phyloP scores from a whole-genome alignment of 306 rosid genomes.

The Quercus aquifolioides region DNA sequence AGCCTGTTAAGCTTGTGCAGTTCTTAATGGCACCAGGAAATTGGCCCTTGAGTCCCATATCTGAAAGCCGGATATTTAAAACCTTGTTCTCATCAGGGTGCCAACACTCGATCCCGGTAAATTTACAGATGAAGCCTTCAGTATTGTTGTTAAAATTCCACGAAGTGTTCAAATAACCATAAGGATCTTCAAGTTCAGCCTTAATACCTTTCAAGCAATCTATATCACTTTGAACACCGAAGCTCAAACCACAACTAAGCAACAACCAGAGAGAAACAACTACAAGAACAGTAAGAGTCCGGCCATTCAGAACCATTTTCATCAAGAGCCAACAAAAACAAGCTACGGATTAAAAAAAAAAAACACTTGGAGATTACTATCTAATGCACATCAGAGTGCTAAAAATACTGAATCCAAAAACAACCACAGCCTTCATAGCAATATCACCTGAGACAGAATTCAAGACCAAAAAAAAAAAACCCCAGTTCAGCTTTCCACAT shows the following conservation, averaged over 20 bases:
- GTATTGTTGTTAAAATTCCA: slow-evolving; percentile 64
- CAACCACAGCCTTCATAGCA: background rate
- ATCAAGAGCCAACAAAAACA: background rate
- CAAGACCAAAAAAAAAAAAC: background rate
- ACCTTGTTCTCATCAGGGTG: slow-evolving; percentile 82
- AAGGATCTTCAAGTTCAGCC: slow-evolving; percentile 47
- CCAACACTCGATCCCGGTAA: slow-evolving; percentile 84
- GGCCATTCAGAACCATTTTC: slow-evolving; percentile 35
- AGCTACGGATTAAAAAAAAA: background rate
- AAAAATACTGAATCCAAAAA: slow-evolving; percentile 8
- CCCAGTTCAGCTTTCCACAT: slow-evolving; percentile 5
- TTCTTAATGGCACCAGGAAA: slow-evolving; percentile 51
- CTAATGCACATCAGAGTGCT: background rate
- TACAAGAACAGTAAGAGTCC: slow-evolving; percentile 20
- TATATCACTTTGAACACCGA: slow-evolving; percentile 53
- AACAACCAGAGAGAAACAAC: slow-evolving; percentile 37
- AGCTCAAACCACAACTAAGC: slow-evolving; percentile 35
- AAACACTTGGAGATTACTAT: background rate
- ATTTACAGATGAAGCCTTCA: slow-evolving; percentile 69
- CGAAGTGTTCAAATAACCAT: slow-evolving; percentile 38
- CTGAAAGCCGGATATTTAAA: slow-evolving; percentile 53
- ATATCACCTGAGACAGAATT: slow-evolving; percentile 9
- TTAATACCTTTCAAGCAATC: slow-evolving; percentile 51
- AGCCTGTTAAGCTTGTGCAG: slow-evolving; percentile 72
- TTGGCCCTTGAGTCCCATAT: slow-evolving; percentile 72